Base-by-base conservation (phyloP, 805 yeast genomes). In the Wickerhamomyces bovis region DNA sequence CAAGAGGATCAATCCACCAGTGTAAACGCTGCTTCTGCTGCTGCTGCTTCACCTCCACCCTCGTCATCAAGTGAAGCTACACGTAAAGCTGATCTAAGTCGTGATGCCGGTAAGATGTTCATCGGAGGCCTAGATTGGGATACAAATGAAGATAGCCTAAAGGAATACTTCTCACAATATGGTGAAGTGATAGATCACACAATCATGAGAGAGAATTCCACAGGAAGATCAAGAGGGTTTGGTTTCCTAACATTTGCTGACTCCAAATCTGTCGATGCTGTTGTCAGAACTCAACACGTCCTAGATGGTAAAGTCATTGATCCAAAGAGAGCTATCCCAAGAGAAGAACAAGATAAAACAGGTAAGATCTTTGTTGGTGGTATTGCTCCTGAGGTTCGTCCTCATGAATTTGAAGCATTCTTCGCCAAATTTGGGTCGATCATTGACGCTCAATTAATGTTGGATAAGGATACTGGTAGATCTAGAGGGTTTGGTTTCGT, bases 51-150 rank as follows among this genome's bases (percentile, higher is more conserved):
- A 22, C 46, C 44, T 16, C 22, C 48, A 25, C 6, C 35, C 4
- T 33, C 20, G 20, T 15, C 39, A 9, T 38, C 43, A 16, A 22
- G 22, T 26, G 18, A 19, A 19, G 4, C 35, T 3, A 13, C 35
- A 25, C 54, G 51, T 33, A 74, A 67, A 49, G 79, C 78, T 15
- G 77, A 80, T 65, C 63, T 79, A 53, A 67, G 78, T 52, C 78
- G 81, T 53, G 96, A 87, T 58, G 82, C 82, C 53, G 95, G 95
- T 45, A 89, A 89, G 63, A 86, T 89, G 95, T 89, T 89, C 61
- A 80, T 89, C 65, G 99, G 99, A 53, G 99, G 99, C 43, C 79
- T 92, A 58, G 94, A 92, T 61, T 92, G 98, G 98, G 97, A 92
- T 62, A 92, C 99, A 15, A 83, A 90, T 13, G 98, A 92, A 61